phyloP scores from a whole-genome alignment of 1,139 yeast genomes.

The Lodderomyces metapsilosis region DNA sequence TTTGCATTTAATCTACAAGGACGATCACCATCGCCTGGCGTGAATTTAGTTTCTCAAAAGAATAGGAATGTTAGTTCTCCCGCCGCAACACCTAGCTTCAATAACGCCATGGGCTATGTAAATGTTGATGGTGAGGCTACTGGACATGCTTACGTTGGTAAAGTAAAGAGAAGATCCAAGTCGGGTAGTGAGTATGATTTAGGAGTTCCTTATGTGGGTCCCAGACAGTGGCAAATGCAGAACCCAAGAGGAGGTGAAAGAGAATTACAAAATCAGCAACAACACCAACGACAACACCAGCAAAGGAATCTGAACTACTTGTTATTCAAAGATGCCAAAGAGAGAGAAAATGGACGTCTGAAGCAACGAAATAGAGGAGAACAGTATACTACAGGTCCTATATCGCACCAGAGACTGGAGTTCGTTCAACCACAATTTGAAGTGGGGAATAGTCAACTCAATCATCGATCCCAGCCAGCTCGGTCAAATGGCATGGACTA shows the following conservation, averaged over 20 bases:
- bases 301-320: not conserved
- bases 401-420: too few species aligned
- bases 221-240: slow-evolving; percentile 7
- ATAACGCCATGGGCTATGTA: not conserved
- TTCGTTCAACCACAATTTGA: not conserved
- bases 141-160: not conserved
- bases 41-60: not conserved
- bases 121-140: not conserved
- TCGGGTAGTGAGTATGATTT: slow-evolving; percentile 14
- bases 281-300: slow-evolving; percentile 1
- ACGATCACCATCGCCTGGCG: not conserved
- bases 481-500: too few species aligned
- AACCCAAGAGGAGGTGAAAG: not conserved
- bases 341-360: not conserved
- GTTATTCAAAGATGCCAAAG: not conserved
- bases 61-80: slow-evolving; percentile 8
- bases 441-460: not conserved
- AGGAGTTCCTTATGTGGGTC: slow-evolving; percentile 6
- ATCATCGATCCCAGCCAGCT: too few species aligned
- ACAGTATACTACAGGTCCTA: not conserved
- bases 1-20: not conserved
- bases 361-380: not conserved
- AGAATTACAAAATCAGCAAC: slow-evolving; percentile 2
- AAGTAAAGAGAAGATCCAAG: slow-evolving; percentile 8
- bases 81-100: not conserved